These are phyloP conservation scores for Sporisorium sorghi DNA, from an alignment of 1,284 basidiomycete genomes.

Conservation along the genomic window DNA sequence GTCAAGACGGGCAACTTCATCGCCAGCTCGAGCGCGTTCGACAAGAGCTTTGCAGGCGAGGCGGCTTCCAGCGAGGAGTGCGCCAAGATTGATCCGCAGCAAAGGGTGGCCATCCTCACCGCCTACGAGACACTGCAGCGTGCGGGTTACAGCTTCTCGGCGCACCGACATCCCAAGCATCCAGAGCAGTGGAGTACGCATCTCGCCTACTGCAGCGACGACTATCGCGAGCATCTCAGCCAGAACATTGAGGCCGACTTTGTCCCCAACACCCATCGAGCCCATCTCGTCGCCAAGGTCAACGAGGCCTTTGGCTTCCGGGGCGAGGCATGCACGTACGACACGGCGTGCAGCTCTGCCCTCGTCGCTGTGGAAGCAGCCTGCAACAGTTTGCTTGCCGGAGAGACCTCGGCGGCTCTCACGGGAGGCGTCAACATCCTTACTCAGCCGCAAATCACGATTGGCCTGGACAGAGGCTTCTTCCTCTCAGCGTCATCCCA, in stretches of 20 bases:
- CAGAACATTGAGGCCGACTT: slow-evolving; percentile 38
- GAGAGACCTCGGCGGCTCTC: slow-evolving; percentile 32
- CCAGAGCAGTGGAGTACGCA: slow-evolving; percentile 47
- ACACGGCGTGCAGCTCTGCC: slow-evolving; percentile 54
- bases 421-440: slow-evolving; percentile 55
- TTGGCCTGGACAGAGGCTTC: slow-evolving; percentile 54
- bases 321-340: slow-evolving; percentile 48
- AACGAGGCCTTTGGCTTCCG: slow-evolving; percentile 45
- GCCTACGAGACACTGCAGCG: slow-evolving; percentile 37
- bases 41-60: slow-evolving; percentile 28
- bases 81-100: slow-evolving; percentile 49
- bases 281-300: slow-evolving; percentile 37
- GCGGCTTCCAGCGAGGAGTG: slow-evolving; percentile 19
- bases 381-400: slow-evolving; percentile 35
- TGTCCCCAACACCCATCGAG: slow-evolving; percentile 41
- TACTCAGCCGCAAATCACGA: slow-evolving; percentile 54
- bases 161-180: slow-evolving; percentile 13
- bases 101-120: slow-evolving; percentile 42
- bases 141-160: slow-evolving; percentile 44
- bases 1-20: slow-evolving; percentile 46
- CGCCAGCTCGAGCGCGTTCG: slow-evolving; percentile 33
- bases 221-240: slow-evolving; percentile 52
- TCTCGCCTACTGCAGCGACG: slow-evolving; percentile 49
- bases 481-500: slow-evolving; percentile 54
- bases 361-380: slow-evolving; percentile 53